Base-by-base conservation (phyloP, 331 rosid genomes). In the Malus hybrid region DNA sequence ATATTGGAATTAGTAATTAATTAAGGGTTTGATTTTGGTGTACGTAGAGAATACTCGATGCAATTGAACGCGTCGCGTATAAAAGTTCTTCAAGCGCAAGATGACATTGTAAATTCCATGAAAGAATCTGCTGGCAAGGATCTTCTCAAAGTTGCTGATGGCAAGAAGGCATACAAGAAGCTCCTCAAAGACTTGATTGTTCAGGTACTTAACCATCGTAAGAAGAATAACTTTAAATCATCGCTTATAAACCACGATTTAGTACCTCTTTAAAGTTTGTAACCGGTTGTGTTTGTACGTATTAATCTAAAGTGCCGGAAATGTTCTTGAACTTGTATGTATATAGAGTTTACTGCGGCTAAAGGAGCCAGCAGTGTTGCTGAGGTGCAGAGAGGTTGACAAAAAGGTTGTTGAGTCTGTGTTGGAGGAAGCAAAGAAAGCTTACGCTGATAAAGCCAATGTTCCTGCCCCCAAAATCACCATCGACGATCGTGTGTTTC, bases 71-170 rank as follows among this genome's bases (percentile, higher is more conserved):
- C 93, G 63, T 92, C 97, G 63, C 89, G 97, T 54, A 82, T 92
- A 68, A 85, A 90, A 83, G 96, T 92, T 88, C 93, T 92, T 80
- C 97, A 92, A 81, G 96, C 93, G 46, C 97, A 92, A 76, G 97
- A 92, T 83, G 97, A 90, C 52, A 74, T 88, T 42, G 83, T 90
- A 54, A 85, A 63, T 81, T 75, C 89, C 85, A 92, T 92, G 91
- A 92, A 92, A 82, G 97, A 92, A 28, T 77, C 84, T 33, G 90
- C 88, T 3, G 64, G 86, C 10, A 84, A 87, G 83, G 90, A 90
- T 12, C 91, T 92, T 77, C 70, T 87, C 81, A 81, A 54, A 56
- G 87, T 86, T 60, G 34, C 63, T 2, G 33, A 76, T 73, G 92
- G 77, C 78, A 54, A 29, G 77, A 87, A 85, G 70, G 88, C 8